Conservation (phyloP, 208 protist species). For the Herpetomonas samuelpessoai region DNA sequence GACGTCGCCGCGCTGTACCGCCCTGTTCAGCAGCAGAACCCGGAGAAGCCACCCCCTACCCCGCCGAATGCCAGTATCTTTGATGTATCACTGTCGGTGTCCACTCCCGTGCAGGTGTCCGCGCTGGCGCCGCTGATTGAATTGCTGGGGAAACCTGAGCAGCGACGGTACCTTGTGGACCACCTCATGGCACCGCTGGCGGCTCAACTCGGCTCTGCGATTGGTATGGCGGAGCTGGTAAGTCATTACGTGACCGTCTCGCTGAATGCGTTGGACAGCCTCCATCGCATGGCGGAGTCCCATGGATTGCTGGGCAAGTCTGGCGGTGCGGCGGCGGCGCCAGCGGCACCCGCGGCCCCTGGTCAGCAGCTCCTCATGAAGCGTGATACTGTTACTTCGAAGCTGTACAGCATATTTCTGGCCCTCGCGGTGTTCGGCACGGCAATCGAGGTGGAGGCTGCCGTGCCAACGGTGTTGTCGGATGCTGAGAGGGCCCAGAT, state of each 20-base stretch:
- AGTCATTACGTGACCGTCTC: slow-evolving; percentile 22
- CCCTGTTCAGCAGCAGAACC: slow-evolving; percentile 12
- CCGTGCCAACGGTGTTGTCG: slow-evolving; percentile 18
- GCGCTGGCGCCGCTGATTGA: slow-evolving; percentile 33
- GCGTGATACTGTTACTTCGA: background rate
- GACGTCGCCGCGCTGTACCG: slow-evolving; percentile 3
- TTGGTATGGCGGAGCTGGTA: slow-evolving; percentile 19
- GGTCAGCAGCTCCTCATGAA: background rate
- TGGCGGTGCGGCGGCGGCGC: background rate
- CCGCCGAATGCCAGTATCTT: background rate
- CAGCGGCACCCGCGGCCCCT: background rate
- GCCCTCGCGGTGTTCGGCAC: slow-evolving; percentile 40
- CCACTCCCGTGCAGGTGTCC: slow-evolving; percentile 32
- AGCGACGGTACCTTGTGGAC: slow-evolving; percentile 37
- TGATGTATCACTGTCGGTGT: slow-evolving; percentile 19
- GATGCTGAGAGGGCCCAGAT: slow-evolving; percentile 3
- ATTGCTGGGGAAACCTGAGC: slow-evolving; percentile 16
- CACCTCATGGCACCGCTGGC: slow-evolving; percentile 30
- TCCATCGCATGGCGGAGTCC: slow-evolving; percentile 24
- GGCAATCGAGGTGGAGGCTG: slow-evolving; percentile 30
- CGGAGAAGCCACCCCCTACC: background rate
- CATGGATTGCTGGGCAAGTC: slow-evolving; percentile 5
- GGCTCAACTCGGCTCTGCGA: slow-evolving; percentile 16
- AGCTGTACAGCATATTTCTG: slow-evolving; percentile 31
- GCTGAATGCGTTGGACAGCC: slow-evolving; percentile 19